Percentiles rank a stretch among this genome's conserved stretches.
Conservation (phyloP, 371 early-diverging fungal species). For the Apophysomyces trapeziformis region DNA sequence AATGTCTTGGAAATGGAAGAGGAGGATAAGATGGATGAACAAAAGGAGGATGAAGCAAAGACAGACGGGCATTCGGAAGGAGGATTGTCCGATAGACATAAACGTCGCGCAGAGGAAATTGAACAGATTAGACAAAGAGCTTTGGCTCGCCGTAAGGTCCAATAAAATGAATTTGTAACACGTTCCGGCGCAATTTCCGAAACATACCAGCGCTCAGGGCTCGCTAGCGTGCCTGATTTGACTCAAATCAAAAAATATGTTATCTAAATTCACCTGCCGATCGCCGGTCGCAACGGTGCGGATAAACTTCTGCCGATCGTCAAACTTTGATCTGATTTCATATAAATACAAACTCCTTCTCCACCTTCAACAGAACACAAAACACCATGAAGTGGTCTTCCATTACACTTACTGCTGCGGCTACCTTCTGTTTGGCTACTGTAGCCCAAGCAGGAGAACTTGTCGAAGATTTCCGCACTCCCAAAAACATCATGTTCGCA, state of each 20-base stretch:
- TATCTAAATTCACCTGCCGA: not conserved
- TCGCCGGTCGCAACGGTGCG: not conserved
- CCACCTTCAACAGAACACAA: not conserved
- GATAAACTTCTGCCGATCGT: not conserved
- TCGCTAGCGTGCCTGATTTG: not conserved
- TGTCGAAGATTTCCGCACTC: constrained; percentile 5
- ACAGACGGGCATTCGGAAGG: constrained; percentile 12
- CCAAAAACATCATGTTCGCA: constrained; percentile 17
- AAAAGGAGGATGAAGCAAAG: constrained; percentile 13
- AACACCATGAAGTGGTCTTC: not conserved
- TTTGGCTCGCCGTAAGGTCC: constrained; percentile 46
- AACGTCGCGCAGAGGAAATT: constrained; percentile 49
- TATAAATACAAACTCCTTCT: not conserved
- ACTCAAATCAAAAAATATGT: not conserved
- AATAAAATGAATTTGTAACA: not conserved
- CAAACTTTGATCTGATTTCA: not conserved
- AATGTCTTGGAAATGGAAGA: constrained; percentile 36
- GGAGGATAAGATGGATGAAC: constrained; percentile 22
- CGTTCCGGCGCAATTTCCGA: not conserved
- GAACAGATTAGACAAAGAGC: constrained; percentile 59
- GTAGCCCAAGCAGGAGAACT: not conserved
- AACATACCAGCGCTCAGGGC: not conserved
- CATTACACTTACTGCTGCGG: not conserved
- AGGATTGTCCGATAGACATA: constrained; percentile 16
- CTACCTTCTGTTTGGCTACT: not conserved